phyloP scores from a whole-genome alignment of 768 basidiomycete species.

The Boletus tomentosulus region DNA sequence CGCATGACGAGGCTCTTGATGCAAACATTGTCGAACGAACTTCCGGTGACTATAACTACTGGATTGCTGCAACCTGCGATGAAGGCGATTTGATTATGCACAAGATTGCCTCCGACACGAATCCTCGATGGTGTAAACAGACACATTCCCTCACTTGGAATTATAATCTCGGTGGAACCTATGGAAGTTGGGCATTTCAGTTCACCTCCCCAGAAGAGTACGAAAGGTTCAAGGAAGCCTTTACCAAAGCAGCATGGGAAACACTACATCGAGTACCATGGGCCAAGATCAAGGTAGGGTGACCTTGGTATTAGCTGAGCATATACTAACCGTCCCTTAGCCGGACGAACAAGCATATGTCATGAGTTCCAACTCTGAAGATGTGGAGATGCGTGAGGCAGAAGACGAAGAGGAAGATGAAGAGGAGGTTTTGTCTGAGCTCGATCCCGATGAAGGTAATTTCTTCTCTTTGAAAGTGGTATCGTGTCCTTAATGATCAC shows the following conservation, averaged over 20 bases:
- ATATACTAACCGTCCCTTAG: slow-evolving; percentile 32
- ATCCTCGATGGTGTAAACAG: slow-evolving; percentile 59
- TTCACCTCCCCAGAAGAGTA: slow-evolving; percentile 59
- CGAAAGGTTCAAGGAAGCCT: slow-evolving; percentile 52
- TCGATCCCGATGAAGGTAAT: slow-evolving; percentile 63
- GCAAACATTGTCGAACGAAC: slow-evolving; percentile 51
- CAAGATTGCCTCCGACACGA: slow-evolving; percentile 62
- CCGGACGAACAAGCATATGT: slow-evolving; percentile 86
- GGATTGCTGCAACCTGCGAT: slow-evolving; percentile 51
- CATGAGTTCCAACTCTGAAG: slow-evolving; percentile 67
- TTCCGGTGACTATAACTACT: slow-evolving; percentile 49
- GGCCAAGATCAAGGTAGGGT: slow-evolving; percentile 71
- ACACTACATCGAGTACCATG: slow-evolving; percentile 66
- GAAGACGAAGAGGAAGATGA: slow-evolving; percentile 75
- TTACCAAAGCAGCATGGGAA: slow-evolving; percentile 79
- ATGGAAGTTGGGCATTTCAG: slow-evolving; percentile 80
- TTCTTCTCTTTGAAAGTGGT: neutral
- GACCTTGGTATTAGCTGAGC: neutral
- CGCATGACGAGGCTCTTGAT: slow-evolving; percentile 48
- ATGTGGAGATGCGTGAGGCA: slow-evolving; percentile 83
- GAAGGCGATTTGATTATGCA: slow-evolving; percentile 56
- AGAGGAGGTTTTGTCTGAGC: slow-evolving; percentile 66
- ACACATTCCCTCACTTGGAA: slow-evolving; percentile 88
- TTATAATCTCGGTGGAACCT: slow-evolving; percentile 50
- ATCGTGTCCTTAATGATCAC: slow-evolving; percentile 27